These are phyloP conservation scores for Botrytis porri DNA, from an alignment of 2,329 filamentous ascomycete species.

Conservation along the genomic window DNA sequence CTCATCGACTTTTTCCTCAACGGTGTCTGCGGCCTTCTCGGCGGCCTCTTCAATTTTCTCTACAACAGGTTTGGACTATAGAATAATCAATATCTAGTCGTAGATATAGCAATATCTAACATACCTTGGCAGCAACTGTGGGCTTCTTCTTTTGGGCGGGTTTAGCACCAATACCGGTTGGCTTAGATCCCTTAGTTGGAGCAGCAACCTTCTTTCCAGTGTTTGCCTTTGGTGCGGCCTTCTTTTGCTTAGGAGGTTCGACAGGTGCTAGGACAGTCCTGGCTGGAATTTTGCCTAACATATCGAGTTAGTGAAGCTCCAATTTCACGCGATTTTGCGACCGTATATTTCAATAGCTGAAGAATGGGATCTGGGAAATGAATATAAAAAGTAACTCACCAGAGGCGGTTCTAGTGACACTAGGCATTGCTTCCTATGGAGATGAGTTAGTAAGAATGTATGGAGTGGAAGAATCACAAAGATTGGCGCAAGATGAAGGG, in stretches of 20 bases:
- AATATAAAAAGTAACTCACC: conserved; percentile 29
- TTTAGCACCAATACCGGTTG: conserved; percentile 34
- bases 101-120: conserved; percentile 13
- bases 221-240: conserved; percentile 33
- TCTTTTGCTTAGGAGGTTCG: conserved; percentile 33
- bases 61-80: background rate
- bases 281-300: conserved; percentile 33
- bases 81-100: background rate
- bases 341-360: background rate
- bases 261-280: conserved; percentile 33
- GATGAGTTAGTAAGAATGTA: background rate
- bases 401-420: conserved; percentile 35
- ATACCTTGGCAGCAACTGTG: conserved; percentile 34
- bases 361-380: background rate
- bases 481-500: conserved; percentile 5
- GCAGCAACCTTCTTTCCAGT: conserved; percentile 35
- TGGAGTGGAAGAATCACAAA: background rate
- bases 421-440: conserved; percentile 34
- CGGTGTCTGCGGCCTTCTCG: background rate
- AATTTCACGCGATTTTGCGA: conserved; percentile 17
- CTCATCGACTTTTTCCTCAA: background rate
- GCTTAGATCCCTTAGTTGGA: conserved; percentile 36
- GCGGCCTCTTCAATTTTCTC: conserved; percentile 2
- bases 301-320: conserved; percentile 30
- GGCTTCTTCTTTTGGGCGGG: conserved; percentile 36